Base-by-base conservation (phyloP, 768 basidiomycete species). In the Calocera viscosa region DNA sequence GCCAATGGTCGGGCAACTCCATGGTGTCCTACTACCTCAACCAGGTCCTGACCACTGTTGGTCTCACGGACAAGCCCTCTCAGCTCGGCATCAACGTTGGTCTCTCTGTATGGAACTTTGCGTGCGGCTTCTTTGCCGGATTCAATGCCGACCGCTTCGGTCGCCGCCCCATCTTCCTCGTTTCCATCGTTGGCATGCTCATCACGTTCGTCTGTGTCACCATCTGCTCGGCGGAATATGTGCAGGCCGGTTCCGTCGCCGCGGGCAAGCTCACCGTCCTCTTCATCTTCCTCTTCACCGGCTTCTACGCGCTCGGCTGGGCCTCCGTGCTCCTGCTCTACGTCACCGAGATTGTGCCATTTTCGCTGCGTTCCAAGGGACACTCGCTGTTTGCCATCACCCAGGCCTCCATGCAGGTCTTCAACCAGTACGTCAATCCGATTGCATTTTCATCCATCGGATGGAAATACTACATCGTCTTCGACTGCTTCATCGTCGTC, bases 401-500 rank as follows among this genome's bases (percentile, higher is more conserved):
- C 66, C 60, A 63, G 32, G 66, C 66, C 33, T 43, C 63, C 3
- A 24, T 66, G 33, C 49, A 40, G 12, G 66, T 69, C 53, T 65
- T 68, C 67, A 64, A 70, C 70, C 69, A 71, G 28, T 74, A 71
- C 67, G 70, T 72, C 65, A 73, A 74, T 65, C 69, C 72, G 12
- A 72, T 71, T 33, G 73, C 73, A 12, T 71, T 72, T 24, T 32
- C 24, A 16, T 66, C 67, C n/a, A 71, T 75, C 43, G 74, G 73
- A 24, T 75, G 74, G 72, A 72, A 68, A 47, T 74, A 72, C 67
- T 74, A 73, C 68, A 70, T 74, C 66, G 72, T 75, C 68, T 72
- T 70, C 66, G 68, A 69, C 24, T 66, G 43, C 33, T 40, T 69
- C 63, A 49, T 67, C 26, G 32, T 68, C 32, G 63, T 69, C 3